Conservation (phyloP, 257 asterid genomes). For the Catharanthus roseus region DNA sequence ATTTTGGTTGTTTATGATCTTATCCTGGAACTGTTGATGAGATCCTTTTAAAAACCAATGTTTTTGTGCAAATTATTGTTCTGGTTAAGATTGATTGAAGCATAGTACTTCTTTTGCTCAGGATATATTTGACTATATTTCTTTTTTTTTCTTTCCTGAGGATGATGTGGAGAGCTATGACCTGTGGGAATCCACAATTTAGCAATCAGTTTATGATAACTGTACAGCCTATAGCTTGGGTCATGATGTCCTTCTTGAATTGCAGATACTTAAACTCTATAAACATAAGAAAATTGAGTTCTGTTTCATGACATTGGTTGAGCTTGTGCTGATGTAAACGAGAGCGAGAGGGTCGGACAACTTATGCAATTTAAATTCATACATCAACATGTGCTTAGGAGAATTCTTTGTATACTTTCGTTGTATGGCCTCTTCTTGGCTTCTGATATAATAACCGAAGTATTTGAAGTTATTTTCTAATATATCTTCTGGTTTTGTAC, state of each 20-base stretch:
- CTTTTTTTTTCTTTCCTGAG: background rate
- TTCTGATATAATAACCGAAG: background rate
- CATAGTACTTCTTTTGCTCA: background rate
- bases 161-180: background rate
- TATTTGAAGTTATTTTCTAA: background rate
- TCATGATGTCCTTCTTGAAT: background rate
- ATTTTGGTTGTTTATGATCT: background rate
- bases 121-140: background rate
- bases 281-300: background rate
- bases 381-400: background rate
- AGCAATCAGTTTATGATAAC: background rate
- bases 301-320: background rate
- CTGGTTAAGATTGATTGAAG: background rate
- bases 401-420: background rate
- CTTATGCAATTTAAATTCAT: background rate
- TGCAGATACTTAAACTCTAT: background rate
- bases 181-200: background rate
- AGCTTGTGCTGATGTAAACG: background rate
- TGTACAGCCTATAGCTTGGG: background rate
- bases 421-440: background rate
- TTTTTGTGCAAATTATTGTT: background rate
- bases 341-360: background rate
- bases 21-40: background rate
- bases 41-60: background rate
- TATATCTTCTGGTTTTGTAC: background rate